These are phyloP conservation scores for Cardamine resedifolia DNA, from an alignment of 345 rosid species.

Conservation along the genomic window DNA sequence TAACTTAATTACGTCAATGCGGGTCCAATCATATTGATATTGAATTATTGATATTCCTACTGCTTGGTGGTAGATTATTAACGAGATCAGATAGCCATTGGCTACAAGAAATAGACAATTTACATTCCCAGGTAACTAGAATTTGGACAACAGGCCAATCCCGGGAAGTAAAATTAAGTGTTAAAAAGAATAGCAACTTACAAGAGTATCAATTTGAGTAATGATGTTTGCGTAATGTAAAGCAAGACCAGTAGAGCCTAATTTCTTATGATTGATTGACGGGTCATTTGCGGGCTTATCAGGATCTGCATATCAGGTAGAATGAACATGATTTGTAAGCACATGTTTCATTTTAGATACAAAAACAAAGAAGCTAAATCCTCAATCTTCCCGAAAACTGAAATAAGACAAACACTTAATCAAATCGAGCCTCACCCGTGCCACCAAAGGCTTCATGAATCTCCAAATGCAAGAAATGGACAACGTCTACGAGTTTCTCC, in stretches of 20 bases:
- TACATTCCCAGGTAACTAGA: not conserved
- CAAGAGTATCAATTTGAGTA: conserved; percentile 91
- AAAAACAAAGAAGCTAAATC: conserved; percentile 1
- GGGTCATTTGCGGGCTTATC: conserved; percentile 48
- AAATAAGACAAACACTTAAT: conserved; percentile 1
- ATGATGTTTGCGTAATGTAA: conserved; percentile 96
- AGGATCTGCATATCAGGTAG: conserved; percentile 55
- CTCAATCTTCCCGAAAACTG: not conserved
- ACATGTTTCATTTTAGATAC: conserved; percentile 9
- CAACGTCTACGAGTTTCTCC: conserved; percentile 96
- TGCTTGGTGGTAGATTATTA: not conserved
- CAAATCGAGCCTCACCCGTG: conserved; percentile 58
- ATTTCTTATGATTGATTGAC: conserved; percentile 48
- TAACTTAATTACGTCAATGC: not conserved
- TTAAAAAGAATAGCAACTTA: conserved; percentile 45
- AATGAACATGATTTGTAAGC: not conserved
- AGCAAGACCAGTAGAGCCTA: conserved; percentile 96
- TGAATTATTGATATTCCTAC: not conserved
- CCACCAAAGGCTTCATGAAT: conserved; percentile 84
- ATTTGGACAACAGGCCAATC: conserved; percentile 1
- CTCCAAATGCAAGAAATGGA: conserved; percentile 90
- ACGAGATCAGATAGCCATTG: not conserved
- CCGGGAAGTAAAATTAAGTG: conserved; percentile 7
- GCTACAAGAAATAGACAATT: not conserved
- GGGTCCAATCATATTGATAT: not conserved